Percentiles rank a stretch among this genome's conserved stretches.
Evolutionary conservation across 352 stramenopile species (phyloP).

Genomic region (Globisporangium paddicum): DNA sequence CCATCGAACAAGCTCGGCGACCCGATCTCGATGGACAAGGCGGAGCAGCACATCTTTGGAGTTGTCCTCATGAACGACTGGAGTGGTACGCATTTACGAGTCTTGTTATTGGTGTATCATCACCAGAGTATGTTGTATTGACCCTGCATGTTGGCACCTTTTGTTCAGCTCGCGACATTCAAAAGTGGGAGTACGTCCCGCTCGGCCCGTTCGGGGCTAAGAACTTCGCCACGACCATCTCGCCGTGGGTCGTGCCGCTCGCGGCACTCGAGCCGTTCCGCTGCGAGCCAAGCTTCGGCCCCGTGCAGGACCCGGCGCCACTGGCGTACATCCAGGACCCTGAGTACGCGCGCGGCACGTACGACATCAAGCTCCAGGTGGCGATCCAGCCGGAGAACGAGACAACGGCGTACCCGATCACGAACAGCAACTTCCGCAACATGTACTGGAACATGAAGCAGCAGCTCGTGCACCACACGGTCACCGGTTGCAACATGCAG

Average conservation of each 20-base stretch:
- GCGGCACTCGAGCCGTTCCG: constrained; percentile 93
- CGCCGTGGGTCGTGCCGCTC: constrained; percentile 94
- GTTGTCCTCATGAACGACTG: constrained; percentile 98
- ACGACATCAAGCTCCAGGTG: constrained; percentile 88
- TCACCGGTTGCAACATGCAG: constrained; percentile 96
- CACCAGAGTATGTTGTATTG: not conserved
- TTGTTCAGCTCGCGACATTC: constrained; percentile 72
- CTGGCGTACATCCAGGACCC: constrained; percentile 94
- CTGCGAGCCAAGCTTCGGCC: constrained; percentile 87
- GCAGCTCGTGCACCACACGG: constrained; percentile 95
- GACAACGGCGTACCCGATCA: constrained; percentile 64
- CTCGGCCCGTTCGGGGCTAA: constrained; percentile 96
- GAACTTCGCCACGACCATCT: constrained; percentile 97
- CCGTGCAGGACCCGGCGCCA: constrained; percentile 82
- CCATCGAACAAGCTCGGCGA: constrained; percentile 84
- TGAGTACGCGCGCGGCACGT: constrained; percentile 81
- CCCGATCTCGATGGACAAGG: constrained; percentile 87
- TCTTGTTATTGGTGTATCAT: not conserved
- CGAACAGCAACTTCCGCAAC: constrained; percentile 93
- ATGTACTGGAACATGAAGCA: constrained; percentile 98
- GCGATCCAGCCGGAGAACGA: constrained; percentile 60
- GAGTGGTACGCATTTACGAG: constrained; percentile 85
- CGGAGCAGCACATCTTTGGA: constrained; percentile 95
- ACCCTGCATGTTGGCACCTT: not conserved
- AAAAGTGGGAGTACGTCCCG: constrained; percentile 98